A percentile compares a stretch with the other conserved stretches of the same genome.
phyloP scores from a whole-genome alignment of 2,329 filamentous ascomycete genomes.

The Colletotrichum musae region DNA sequence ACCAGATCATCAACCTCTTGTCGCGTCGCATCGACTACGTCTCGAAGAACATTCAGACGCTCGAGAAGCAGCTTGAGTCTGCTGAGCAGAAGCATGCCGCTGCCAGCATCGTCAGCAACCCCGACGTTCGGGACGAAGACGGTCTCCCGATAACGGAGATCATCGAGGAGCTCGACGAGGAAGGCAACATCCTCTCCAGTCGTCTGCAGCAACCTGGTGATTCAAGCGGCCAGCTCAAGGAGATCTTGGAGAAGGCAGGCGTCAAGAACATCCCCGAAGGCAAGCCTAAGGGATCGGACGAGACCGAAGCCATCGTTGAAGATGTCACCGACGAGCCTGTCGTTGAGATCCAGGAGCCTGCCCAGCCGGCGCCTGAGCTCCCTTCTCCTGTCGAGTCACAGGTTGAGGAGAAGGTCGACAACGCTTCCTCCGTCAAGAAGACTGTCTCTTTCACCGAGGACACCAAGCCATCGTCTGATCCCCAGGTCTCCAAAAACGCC shows the following conservation, averaged over 20 bases:
- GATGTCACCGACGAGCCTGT: constrained; percentile 35
- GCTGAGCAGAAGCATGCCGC: constrained; percentile 80
- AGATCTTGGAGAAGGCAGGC: constrained; percentile 84
- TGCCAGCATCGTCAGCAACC: constrained; percentile 71
- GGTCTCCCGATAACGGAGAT: constrained; percentile 90
- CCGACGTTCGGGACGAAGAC: constrained; percentile 75
- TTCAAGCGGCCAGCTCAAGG: constrained; percentile 75
- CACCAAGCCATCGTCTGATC: constrained; percentile 64
- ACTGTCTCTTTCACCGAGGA: constrained; percentile 75
- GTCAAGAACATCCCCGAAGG: constrained; percentile 62
- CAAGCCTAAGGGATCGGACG: constrained; percentile 27
- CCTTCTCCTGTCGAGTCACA: neutral
- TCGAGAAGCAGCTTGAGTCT: constrained; percentile 79
- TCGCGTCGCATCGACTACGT: constrained; percentile 90
- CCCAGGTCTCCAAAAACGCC: constrained; percentile 57
- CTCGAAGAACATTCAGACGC: constrained; percentile 80
- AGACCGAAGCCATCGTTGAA: constrained; percentile 33
- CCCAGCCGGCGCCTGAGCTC: neutral
- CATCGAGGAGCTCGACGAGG: constrained; percentile 90
- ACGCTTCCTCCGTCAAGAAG: constrained; percentile 59
- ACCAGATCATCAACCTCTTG: constrained; percentile 78
- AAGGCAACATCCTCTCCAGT: constrained; percentile 85
- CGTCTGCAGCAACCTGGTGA: constrained; percentile 77
- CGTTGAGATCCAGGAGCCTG: neutral
- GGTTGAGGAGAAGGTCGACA: constrained; percentile 12